Conservation (phyloP, 768 basidiomycete genomes). For the Boletus edulis region DNA sequence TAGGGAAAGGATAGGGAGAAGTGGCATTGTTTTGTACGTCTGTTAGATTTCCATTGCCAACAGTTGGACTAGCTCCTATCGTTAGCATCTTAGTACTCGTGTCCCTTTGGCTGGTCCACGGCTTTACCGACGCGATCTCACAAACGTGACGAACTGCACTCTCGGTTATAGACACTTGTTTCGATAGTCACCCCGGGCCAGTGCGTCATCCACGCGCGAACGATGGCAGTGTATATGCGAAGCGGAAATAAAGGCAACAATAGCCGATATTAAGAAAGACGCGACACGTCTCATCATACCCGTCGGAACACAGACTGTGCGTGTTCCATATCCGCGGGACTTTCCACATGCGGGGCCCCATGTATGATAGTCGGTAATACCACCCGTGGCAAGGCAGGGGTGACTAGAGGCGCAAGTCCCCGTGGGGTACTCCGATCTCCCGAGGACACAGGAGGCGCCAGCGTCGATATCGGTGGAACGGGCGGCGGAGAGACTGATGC, state of each 20-base stretch:
- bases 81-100: too few relatives aligned
- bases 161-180: too few relatives aligned
- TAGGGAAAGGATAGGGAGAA: too few relatives aligned
- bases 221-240: too few relatives aligned
- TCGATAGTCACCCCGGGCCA: too few relatives aligned
- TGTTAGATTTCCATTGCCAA: too few relatives aligned
- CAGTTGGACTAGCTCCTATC: too few relatives aligned
- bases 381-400: constrained; percentile 8
- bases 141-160: too few relatives aligned
- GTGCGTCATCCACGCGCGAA: too few relatives aligned
- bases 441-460: constrained; percentile 1
- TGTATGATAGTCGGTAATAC: constrained; percentile 22
- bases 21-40: not conserved
- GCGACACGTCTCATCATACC: not conserved
- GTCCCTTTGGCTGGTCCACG: too few relatives aligned
- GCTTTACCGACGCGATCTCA: too few relatives aligned
- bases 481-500: constrained; percentile 9
- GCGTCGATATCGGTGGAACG: constrained; percentile 21
- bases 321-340: constrained; percentile 28
- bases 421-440: not conserved
- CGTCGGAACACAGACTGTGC: constrained; percentile 10
- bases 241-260: too few relatives aligned
- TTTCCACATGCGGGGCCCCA: constrained; percentile 27
- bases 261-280: not conserved
- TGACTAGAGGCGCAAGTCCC: not conserved